Evolutionary conservation across 768 basidiomycete genomes (phyloP), one percentile per base, ranked within the genome.

Genomic region (Phaeolepiota aurea): DNA sequence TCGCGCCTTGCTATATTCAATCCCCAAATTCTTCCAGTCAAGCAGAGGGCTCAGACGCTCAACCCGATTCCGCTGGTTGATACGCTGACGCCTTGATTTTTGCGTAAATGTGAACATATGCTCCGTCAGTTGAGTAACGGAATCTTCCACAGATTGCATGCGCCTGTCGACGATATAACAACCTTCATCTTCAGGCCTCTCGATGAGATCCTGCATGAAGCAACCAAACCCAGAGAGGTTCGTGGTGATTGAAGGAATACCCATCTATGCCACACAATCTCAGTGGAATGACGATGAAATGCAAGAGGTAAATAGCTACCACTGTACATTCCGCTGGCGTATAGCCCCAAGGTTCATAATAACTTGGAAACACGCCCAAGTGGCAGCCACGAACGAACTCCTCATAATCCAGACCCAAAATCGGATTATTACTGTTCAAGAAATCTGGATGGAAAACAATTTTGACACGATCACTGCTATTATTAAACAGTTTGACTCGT

Each of bases 301-400:
- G 14, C 28, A 31, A 10, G 9, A 31, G 28, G 28, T 31, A 31
- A 9, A 9, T 31, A 55, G 83, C 48, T 63, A 86, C 84, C 25
- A 99, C 96, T n/a, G 96, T 98, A 58, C 96, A 98, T 58, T 98
- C 94, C 1, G 94, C 94, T 1, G 94, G 94, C 1, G 91, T 96
- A 56, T 96, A 96, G 0, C 89, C 89, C 89, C 89, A 91, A 2
- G 90, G 90, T 64, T 93, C 88, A 57, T 96, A 97, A 56, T 97
- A 98, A 49, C 85, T 89, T 2, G 96, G 94, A 76, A 99, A 99
- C 30, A 99, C 94, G 36, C 96, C 96, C 37, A 99, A 66, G 68
- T 99, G 96, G 56, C 94, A 97, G 1, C 96, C 96, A 48, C 96
- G 72, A 25, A 98, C 96, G 55, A 99, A 99, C 64, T 99, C 96